Conservation (phyloP, 805 yeast genomes). For the Candida coquimbonensis region DNA sequence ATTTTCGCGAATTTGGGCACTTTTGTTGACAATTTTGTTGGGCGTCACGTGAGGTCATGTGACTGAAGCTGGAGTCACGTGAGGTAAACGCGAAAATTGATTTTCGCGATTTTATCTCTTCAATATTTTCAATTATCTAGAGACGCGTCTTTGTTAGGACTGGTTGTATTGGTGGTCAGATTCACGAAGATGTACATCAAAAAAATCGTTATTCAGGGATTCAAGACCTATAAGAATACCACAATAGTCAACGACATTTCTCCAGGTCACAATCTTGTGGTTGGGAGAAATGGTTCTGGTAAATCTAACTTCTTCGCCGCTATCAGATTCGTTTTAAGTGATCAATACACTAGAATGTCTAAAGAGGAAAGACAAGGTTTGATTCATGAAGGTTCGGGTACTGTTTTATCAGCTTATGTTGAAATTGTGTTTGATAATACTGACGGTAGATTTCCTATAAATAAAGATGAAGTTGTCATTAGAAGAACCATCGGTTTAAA, state of each 20-base stretch:
- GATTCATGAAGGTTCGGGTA: constrained; percentile 85
- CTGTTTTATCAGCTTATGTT: constrained; percentile 88
- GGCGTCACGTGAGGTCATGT: background rate
- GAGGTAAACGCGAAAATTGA: background rate
- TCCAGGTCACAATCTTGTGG: constrained; percentile 78
- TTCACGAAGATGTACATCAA: constrained; percentile 31
- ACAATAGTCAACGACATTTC: constrained; percentile 72
- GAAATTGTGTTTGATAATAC: constrained; percentile 82
- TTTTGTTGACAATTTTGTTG: constrained; percentile 6
- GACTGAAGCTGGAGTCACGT: background rate
- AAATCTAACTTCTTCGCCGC: constrained; percentile 95
- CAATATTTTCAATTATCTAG: background rate
- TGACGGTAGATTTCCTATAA: constrained; percentile 56
- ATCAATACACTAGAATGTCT: constrained; percentile 78
- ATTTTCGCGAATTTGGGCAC: constrained; percentile 1
- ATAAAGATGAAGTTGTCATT: constrained; percentile 59
- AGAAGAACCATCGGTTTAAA: constrained; percentile 90
- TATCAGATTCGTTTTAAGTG: constrained; percentile 83
- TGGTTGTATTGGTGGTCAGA: background rate
- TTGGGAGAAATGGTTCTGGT: constrained; percentile 95
- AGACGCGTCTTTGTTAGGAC: constrained; percentile 6
- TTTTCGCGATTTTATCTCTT: too few species aligned
- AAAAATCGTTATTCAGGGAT: constrained; percentile 77
- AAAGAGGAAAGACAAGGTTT: constrained; percentile 82
- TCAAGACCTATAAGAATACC: constrained; percentile 84